Base-by-base conservation (phyloP, 257 asterid species). In the Petrea volubilis region DNA sequence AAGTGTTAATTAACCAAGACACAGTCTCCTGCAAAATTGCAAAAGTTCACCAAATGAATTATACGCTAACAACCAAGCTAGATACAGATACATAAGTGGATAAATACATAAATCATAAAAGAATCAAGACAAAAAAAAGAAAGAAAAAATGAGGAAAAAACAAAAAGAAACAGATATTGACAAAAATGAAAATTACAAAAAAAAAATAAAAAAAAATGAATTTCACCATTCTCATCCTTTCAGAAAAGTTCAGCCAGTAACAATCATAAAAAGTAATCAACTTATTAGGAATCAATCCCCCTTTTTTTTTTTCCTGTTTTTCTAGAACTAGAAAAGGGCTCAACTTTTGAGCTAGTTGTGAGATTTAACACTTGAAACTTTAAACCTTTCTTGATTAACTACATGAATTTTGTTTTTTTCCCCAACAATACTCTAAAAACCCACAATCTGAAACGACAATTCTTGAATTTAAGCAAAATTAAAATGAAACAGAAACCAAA, bases 11-110 rank as follows among this genome's bases (percentile, higher is more conserved):
- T 55, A 61, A 18, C 41, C 33, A 28, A 41, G 7, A 44, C 12
- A 21, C 9, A 27, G 34, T 15, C 31, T 43, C 62, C 34, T 21
- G 71, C 71, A 65, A 71, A 29, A 71, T 36, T 77, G 46, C 65
- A 77, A 77, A 17, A 40, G 28, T 20, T 38, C 70, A 68, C 40
- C 44, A 62, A 27, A 28, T n/a, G n/a, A n/a, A n/a, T n/a, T n/a
- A n/a, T n/a, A n/a, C n/a, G n/a, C n/a, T n/a, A n/a, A n/a, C n/a
- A n/a, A n/a, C 53, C 25, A 64, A 33, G 52, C 20, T 47, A 18
- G 20, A 57, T 9, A 25, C 24, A 56, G 49, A 46, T 24, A 34
- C 40, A 6, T 34, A 7, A 41, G 2, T 9, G 15, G 15, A 3
- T 13, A 41, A 7, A 41, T 10, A 34, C 40, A 7, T 7, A 41